phyloP scores from a whole-genome alignment of 192 early-diverging fungal species.

The Haplosporangium gracile region DNA sequence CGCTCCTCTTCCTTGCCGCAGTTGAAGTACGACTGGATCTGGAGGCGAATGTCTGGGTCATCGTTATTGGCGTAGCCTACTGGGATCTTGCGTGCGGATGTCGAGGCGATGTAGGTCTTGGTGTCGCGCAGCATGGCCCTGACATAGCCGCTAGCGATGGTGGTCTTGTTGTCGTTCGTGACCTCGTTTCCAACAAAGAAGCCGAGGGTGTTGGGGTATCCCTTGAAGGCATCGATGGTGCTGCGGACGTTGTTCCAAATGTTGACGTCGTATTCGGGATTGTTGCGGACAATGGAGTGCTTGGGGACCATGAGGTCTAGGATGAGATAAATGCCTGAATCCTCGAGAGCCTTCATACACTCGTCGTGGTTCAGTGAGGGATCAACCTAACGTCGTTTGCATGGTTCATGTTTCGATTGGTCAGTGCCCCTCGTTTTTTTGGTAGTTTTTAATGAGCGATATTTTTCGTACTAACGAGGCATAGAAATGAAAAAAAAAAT shows the following conservation, averaged over 20 bases:
- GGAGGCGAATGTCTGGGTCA: conserved; percentile 74
- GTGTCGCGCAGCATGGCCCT: conserved; percentile 78
- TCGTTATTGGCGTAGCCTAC: conserved; percentile 87
- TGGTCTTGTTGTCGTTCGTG: conserved; percentile 71
- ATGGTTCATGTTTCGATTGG: not conserved
- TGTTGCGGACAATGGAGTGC: conserved; percentile 73
- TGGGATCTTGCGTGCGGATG: conserved; percentile 67
- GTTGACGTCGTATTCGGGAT: conserved; percentile 69
- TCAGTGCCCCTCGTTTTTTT: not conserved
- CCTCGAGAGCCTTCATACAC: conserved; percentile 77
- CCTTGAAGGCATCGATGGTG: conserved; percentile 76
- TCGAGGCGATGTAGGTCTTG: conserved; percentile 68
- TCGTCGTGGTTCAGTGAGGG: conserved; percentile 72
- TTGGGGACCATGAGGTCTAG: conserved; percentile 74
- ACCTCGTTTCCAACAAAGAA: conserved; percentile 87
- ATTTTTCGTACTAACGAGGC: not conserved
- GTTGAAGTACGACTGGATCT: conserved; percentile 77
- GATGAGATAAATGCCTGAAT: conserved; percentile 80
- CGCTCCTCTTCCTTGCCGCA: conserved; percentile 71
- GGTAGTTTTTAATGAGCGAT: not conserved
- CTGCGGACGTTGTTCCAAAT: conserved; percentile 68
- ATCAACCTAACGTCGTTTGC: conserved; percentile 58
- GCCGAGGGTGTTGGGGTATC: conserved; percentile 73
- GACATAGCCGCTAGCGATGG: conserved; percentile 74
- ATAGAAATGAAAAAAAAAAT: not conserved